Base-by-base conservation (phyloP, 2,329 filamentous ascomycete genomes). In the Exserohilum rostratum region DNA sequence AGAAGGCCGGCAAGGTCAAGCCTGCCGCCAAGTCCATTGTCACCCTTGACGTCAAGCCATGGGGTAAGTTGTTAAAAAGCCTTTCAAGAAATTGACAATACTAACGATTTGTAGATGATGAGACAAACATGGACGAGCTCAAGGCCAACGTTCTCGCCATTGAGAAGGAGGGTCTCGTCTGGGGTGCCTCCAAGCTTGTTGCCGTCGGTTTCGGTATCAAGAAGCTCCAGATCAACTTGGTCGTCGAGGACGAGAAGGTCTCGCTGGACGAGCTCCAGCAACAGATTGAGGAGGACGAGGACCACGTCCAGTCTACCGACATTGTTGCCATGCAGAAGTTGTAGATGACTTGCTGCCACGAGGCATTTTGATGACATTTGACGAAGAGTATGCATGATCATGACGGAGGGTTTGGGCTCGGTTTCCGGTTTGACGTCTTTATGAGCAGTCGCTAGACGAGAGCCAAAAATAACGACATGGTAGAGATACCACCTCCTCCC, bases 201-300 rank as follows among this genome's bases (percentile, higher is more conserved):
- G 79, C 93, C 66, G 88, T 99, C 71, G 93, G 93, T 74, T 99
- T 91, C 85, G 95, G 95, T 85, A 96, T 99, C 85, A 95, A 90
- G 86, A 98, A 98, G 87, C 88, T 99, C 63, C 93, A 98, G 86
- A 96, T 99, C 84, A 98, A 91, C 88, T 81, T 98, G 69, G 92
- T 98, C 70, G 83, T 98, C 65, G 95, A 98, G 85, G 95, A 99
- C 77, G 93, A 98, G 67, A 97, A 97, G 87, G 79, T 99, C 76
- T 93, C 90, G 66, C 78, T 90, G 64, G 86, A 89, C 69, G 93
- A 97, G 61, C 88, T 99, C 68, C 87, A 96, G 85, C 87, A 91
- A 76, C 73, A 90, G 83, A 96, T 98, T 72, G 85, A 86, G 74
- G 90, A 85, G 67, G 85, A 93, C 71, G 95, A 98, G 83, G 95